Evolutionary conservation across 2,329 filamentous ascomycete species (phyloP).

Genomic region (Penicillium sp.): DNA sequence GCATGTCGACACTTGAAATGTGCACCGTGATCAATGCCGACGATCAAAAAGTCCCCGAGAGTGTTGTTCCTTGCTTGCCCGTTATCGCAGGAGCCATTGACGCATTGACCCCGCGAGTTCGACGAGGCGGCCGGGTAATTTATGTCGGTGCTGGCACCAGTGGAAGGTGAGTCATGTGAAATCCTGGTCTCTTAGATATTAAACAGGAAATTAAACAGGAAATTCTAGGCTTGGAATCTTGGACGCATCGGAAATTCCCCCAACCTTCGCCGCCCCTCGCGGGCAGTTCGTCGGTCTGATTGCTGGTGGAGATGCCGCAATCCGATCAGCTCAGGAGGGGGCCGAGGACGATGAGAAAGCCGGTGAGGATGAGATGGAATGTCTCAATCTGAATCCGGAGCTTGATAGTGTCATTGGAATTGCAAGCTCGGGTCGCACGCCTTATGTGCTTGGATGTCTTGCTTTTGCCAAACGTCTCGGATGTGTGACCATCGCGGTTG

Average conservation of each 20-base stretch:
- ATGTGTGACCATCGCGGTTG: slow-evolving; percentile 34
- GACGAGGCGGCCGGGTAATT: slow-evolving; percentile 29
- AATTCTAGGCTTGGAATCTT: slow-evolving; percentile 32
- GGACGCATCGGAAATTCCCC: slow-evolving; percentile 39
- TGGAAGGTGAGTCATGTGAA: slow-evolving; percentile 28
- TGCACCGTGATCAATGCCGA: slow-evolving; percentile 34
- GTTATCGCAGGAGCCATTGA: slow-evolving; percentile 32
- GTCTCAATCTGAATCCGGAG: slow-evolving; percentile 22
- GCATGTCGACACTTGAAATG: slow-evolving; percentile 32
- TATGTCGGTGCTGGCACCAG: slow-evolving; percentile 41
- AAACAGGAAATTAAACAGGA: background rate
- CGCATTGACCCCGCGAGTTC: slow-evolving; percentile 24
- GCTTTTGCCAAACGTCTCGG: slow-evolving; percentile 30
- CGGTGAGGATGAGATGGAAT: slow-evolving; percentile 27
- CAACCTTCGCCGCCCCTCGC: slow-evolving; percentile 35
- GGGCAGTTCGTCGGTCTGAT: slow-evolving; percentile 38
- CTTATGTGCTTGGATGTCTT: slow-evolving; percentile 36
- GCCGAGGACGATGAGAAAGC: slow-evolving; percentile 34
- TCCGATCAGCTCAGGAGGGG: slow-evolving; percentile 36
- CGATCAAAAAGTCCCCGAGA: slow-evolving; percentile 27
- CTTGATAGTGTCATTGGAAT: slow-evolving; percentile 38
- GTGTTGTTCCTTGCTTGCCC: slow-evolving; percentile 27
- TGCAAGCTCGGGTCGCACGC: slow-evolving; percentile 38
- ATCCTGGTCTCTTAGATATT: background rate
- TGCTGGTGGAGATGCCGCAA: slow-evolving; percentile 36